Conservation (phyloP, 176 grass and related monocot genomes). For the Otatea glauca region DNA sequence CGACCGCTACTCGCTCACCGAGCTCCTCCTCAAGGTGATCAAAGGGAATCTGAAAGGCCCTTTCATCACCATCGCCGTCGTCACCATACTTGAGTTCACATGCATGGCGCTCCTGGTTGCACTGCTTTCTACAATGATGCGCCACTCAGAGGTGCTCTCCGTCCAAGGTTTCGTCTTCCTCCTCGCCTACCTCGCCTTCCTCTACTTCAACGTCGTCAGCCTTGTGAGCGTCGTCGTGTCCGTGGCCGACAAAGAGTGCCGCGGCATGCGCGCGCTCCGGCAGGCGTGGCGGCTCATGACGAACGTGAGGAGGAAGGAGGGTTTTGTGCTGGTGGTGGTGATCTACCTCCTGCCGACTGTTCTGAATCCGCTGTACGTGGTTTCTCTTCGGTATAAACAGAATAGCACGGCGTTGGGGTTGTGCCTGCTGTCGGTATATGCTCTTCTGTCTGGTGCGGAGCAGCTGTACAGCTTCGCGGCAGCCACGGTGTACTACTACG, state of each 20-base stretch:
- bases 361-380: not conserved
- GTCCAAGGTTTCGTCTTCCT: not conserved
- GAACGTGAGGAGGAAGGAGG: constrained; percentile 19
- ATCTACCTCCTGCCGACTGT: not conserved
- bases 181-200: not conserved
- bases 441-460: not conserved
- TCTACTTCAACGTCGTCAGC: constrained; percentile 16
- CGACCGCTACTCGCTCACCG: constrained; percentile 11
- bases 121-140: not conserved
- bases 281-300: constrained; percentile 14
- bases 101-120: not conserved
- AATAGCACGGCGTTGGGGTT: constrained; percentile 9
- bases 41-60: constrained; percentile 19
- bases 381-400: not conserved
- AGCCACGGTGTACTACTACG: constrained; percentile 38
- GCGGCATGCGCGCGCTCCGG: not conserved
- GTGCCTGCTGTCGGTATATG: constrained; percentile 20
- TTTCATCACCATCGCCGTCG: constrained; percentile 29
- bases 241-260: not conserved
- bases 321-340: constrained; percentile 3
- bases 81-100: not conserved
- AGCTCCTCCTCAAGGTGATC: constrained; percentile 31
- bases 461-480: not conserved
- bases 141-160: not conserved
- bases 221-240: not conserved